A percentile compares a stretch with the other conserved stretches of the same genome.
Evolutionary conservation across 768 basidiomycete genomes (phyloP).

Genomic region (Boletus rubroflammeus): DNA sequence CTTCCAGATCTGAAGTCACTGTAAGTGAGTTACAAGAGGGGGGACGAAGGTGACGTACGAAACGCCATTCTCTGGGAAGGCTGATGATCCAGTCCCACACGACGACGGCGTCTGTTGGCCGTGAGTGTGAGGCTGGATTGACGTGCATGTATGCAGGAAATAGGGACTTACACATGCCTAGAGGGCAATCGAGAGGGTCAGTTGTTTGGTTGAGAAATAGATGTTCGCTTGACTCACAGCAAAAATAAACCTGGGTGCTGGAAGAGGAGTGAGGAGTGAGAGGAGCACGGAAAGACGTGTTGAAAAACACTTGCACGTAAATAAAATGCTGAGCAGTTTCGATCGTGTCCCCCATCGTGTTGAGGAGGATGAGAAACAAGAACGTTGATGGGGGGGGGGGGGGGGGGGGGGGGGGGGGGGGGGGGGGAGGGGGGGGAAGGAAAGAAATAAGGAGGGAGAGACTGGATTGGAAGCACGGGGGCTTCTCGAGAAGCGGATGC

Average conservation of each 20-base stretch:
- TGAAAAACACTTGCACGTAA: constrained; percentile 49
- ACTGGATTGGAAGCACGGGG: constrained; percentile 25
- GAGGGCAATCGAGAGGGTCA: constrained; percentile 30
- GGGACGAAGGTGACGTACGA: constrained; percentile 42
- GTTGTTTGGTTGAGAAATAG: constrained; percentile 18
- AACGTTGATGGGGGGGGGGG: constrained; percentile 4
- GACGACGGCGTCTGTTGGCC: constrained; percentile 64
- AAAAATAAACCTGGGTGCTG: constrained; percentile 75
- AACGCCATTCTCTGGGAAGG: constrained; percentile 72
- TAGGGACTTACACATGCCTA: constrained; percentile 65
- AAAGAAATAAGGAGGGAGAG: constrained; percentile 28
- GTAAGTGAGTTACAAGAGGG: not conserved
- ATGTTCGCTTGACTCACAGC: constrained; percentile 53
- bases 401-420: constrained; percentile 2
- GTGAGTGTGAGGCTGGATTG: not conserved
- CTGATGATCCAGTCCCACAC: constrained; percentile 86
- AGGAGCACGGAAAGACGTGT: not conserved
- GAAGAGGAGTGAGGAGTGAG: constrained; percentile 16
- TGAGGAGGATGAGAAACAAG: constrained; percentile 19
- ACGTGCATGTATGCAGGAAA: constrained; percentile 19
- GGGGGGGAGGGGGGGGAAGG: constrained; percentile 13
- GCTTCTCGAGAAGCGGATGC: constrained; percentile 29
- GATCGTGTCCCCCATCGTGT: constrained; percentile 42
- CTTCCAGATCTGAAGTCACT: constrained; percentile 62
- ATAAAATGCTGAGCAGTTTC: constrained; percentile 71